Percentiles rank a stretch among this genome's conserved stretches.
phyloP scores from a whole-genome alignment of 2,329 filamentous ascomycete species.

The Coniochaeta sp. region DNA sequence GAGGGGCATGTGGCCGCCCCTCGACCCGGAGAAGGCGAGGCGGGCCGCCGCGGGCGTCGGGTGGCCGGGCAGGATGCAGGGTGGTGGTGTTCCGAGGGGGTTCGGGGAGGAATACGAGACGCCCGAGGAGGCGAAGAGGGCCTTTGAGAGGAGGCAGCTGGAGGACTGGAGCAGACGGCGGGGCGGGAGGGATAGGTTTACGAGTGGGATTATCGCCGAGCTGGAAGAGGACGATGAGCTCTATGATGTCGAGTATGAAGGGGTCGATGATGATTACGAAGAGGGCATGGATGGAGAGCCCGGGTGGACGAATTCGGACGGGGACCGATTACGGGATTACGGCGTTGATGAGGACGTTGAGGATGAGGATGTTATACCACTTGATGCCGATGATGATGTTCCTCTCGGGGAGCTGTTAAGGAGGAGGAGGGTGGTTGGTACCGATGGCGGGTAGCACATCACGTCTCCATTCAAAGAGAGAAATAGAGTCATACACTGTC shows the following conservation, averaged over 20 bases:
- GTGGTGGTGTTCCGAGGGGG: constrained; percentile 17
- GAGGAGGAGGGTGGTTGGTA: constrained; percentile 27
- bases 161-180: constrained; percentile 35
- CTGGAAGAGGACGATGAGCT: constrained; percentile 41
- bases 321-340: constrained; percentile 66
- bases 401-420: constrained; percentile 62
- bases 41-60: constrained; percentile 27
- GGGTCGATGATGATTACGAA: constrained; percentile 13
- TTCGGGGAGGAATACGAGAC: constrained; percentile 18
- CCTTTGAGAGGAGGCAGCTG: constrained; percentile 42
- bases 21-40: constrained; percentile 53
- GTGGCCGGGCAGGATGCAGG: constrained; percentile 23
- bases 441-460: constrained; percentile 10
- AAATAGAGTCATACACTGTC: background rate
- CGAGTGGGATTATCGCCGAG: constrained; percentile 33
- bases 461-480: background rate
- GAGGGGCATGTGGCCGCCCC: constrained; percentile 54
- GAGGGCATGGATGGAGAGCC: constrained; percentile 38
- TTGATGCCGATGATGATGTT: constrained; percentile 43
- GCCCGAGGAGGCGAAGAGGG: constrained; percentile 37
- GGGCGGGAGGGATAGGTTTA: constrained; percentile 14
- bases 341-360: constrained; percentile 74
- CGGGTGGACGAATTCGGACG: constrained; percentile 68
- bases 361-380: constrained; percentile 11
- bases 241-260: constrained; percentile 14